Conservation (phyloP, 495 filamentous ascomycete genomes). For the Aspergillus affinis region DNA sequence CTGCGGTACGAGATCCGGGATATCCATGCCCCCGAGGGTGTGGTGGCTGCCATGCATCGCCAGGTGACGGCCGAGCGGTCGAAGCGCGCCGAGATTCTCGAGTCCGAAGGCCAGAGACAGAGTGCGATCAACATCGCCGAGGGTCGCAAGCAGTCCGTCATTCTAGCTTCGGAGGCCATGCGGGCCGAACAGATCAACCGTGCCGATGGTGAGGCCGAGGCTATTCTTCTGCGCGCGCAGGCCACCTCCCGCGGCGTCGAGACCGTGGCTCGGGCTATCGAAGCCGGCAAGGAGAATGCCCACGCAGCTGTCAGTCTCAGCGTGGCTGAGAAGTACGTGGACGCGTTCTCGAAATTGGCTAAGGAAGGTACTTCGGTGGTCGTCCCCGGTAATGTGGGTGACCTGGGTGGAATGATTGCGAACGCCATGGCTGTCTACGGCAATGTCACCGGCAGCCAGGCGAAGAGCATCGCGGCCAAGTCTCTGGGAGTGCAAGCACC, state of each 20-base stretch:
- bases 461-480: constrained; percentile 61
- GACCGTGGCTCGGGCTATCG: constrained; percentile 73
- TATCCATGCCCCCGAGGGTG: constrained; percentile 91
- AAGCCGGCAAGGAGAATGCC: constrained; percentile 66
- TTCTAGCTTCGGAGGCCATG: constrained; percentile 92
- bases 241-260: constrained; percentile 90
- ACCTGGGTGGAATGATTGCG: constrained; percentile 95
- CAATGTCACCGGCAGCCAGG: constrained; percentile 85
- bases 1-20: constrained; percentile 97
- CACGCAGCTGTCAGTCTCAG: constrained; percentile 79
- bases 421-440: constrained; percentile 94
- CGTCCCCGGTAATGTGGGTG: constrained; percentile 96
- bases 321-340: constrained; percentile 97
- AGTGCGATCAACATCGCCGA: constrained; percentile 98
- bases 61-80: constrained; percentile 95
- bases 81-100: constrained; percentile 95
- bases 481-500: constrained; percentile 32
- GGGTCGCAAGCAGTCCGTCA: constrained; percentile 91
- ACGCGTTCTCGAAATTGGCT: constrained; percentile 87
- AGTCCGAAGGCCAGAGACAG: constrained; percentile 93
- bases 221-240: constrained; percentile 78
- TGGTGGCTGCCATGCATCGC: constrained; percentile 95
- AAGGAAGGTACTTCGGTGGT: constrained; percentile 93
- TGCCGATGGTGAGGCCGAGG: constrained; percentile 88
- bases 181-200: constrained; percentile 87